Conservation (phyloP, 257 asterid genomes). For the Knoxia roxburghii region DNA sequence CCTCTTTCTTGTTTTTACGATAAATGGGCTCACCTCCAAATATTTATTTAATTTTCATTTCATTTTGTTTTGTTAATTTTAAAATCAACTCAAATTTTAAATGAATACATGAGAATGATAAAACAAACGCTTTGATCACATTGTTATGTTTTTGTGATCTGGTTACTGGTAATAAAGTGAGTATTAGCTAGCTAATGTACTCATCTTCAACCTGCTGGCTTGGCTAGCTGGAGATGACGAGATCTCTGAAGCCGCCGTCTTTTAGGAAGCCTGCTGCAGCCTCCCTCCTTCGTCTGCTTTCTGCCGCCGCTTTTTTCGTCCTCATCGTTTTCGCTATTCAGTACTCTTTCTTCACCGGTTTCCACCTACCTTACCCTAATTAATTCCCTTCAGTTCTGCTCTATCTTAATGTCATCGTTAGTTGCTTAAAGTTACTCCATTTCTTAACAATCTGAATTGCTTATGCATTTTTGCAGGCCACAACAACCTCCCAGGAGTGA, state of each 20-base stretch:
- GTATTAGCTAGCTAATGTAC: no score
- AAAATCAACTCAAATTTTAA: no score
- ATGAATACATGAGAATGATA: no score
- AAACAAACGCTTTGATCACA: no score
- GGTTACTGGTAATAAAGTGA: no score
- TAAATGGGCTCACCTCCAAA: no score
- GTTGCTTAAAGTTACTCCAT: background rate
- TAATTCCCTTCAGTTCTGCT: background rate
- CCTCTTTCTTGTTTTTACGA: no score
- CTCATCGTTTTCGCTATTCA: slow-evolving; percentile 58
- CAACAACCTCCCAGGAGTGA: background rate
- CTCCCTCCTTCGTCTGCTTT: slow-evolving; percentile 50
- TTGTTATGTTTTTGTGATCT: no score
- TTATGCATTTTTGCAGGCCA: slow-evolving; percentile 35
- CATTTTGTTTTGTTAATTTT: no score
- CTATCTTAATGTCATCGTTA: background rate
- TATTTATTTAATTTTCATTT: no score
- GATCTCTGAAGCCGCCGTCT: background rate
- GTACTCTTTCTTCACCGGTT: slow-evolving; percentile 51
- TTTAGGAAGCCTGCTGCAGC: slow-evolving; percentile 16
- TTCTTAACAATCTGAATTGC: no score
- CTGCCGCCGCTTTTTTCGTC: slow-evolving; percentile 65
- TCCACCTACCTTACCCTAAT: background rate
- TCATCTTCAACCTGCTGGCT: background rate
- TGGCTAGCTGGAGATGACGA: background rate